Conservation (phyloP, 345 rosid genomes). For the Pistacia atlantica region DNA sequence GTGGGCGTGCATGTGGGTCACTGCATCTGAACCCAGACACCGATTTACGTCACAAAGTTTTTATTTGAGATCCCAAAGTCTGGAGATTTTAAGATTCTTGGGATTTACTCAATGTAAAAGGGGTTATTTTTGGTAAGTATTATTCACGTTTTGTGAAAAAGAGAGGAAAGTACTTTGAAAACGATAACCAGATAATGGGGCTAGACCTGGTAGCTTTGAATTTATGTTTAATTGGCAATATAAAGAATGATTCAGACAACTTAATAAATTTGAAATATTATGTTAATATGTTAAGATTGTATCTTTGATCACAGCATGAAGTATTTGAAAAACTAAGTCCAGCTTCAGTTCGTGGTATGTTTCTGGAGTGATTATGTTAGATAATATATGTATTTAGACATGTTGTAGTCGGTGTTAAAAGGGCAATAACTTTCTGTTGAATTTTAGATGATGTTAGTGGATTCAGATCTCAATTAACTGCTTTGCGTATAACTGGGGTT, state of each 20-base stretch:
- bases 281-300: neutral
- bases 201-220: neutral
- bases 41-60: neutral
- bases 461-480: neutral
- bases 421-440: neutral
- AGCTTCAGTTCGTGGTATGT: neutral
- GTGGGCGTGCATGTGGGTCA: slow-evolving; percentile 17
- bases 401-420: neutral
- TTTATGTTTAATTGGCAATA: neutral
- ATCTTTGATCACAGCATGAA: neutral
- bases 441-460: neutral
- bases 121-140: neutral
- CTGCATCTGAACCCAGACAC: neutral
- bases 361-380: neutral
- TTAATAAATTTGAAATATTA: neutral
- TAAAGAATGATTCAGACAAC: neutral
- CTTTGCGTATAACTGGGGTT: slow-evolving; percentile 11
- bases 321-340: neutral
- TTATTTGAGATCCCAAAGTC: slow-evolving; percentile 11
- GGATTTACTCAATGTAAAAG: neutral
- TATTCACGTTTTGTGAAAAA: neutral
- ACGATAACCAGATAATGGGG: neutral
- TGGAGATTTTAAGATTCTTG: slow-evolving; percentile 17
- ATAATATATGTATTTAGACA: neutral
- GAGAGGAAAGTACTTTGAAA: neutral